These are phyloP conservation scores for Colletotrichum brevisporum DNA, from an alignment of 2,329 filamentous ascomycete genomes.

Conservation along the genomic window DNA sequence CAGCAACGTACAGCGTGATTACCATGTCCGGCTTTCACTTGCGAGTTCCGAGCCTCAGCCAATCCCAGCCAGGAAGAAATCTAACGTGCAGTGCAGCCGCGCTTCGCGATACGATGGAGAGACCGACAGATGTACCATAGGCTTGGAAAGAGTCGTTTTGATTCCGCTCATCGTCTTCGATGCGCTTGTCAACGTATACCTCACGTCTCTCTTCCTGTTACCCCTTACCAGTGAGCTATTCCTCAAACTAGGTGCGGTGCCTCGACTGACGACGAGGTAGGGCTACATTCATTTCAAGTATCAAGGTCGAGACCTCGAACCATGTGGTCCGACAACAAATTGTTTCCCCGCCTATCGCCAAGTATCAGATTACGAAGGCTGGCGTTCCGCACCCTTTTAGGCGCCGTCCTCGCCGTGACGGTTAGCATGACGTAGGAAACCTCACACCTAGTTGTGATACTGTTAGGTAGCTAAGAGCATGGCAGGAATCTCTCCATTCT, in stretches of 20 bases:
- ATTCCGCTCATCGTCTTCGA: slow-evolving; percentile 24
- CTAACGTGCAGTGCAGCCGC: neutral
- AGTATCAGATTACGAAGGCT: slow-evolving; percentile 18
- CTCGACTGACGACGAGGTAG: slow-evolving; percentile 2
- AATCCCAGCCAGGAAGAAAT: no score
- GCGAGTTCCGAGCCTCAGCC: neutral
- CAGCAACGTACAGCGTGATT: slow-evolving; percentile 9
- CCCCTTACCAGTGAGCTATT: slow-evolving; percentile 13
- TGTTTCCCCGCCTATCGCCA: neutral
- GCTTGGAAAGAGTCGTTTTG: neutral
- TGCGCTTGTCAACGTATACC: slow-evolving; percentile 21
- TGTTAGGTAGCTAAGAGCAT: no score
- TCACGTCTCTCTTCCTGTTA: slow-evolving; percentile 22
- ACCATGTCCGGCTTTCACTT: neutral
- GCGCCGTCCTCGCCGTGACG: neutral
- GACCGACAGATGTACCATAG: neutral
- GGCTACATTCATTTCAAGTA: slow-evolving; percentile 14
- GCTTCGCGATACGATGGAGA: slow-evolving; percentile 1
- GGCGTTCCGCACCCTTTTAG: slow-evolving; percentile 1
- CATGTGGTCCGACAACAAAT: neutral
- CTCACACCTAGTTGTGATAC: no score
- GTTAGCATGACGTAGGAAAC: neutral
- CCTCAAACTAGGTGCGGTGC: neutral
- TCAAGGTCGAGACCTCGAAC: slow-evolving; percentile 10
- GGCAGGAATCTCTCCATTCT: slow-evolving; percentile 12